A percentile compares a stretch with the other conserved stretches of the same genome.
Conservation (phyloP, 148 eudicot species). For the Cornus suecica region DNA sequence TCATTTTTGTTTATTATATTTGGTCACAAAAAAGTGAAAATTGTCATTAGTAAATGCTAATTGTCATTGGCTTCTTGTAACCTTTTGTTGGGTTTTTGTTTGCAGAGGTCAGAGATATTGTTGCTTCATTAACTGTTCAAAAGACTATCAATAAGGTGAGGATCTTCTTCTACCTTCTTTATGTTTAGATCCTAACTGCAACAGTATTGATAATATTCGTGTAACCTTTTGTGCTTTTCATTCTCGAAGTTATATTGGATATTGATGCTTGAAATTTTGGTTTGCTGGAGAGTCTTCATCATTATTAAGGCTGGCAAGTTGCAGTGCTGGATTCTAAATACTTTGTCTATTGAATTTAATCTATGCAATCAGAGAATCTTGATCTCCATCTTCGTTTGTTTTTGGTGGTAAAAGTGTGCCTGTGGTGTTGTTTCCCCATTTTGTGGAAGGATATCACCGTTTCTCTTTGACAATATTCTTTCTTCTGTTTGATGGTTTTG, state of each 20-base stretch:
- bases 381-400: neutral
- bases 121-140: conserved; percentile 43
- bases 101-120: conserved; percentile 61
- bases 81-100: neutral
- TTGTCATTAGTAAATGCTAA: too few relatives aligned
- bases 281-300: neutral
- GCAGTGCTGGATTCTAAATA: neutral
- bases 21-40: too few relatives aligned
- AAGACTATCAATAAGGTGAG: conserved; percentile 60
- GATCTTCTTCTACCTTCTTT: too few relatives aligned
- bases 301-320: neutral
- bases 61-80: neutral
- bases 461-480: neutral
- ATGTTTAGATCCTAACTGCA: too few relatives aligned
- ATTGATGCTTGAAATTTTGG: neutral
- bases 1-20: too few relatives aligned
- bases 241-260: neutral
- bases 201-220: neutral
- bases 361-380: neutral
- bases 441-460: neutral
- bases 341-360: neutral
- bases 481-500: too few relatives aligned
- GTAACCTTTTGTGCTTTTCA: too few relatives aligned
- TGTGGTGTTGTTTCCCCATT: too few relatives aligned
- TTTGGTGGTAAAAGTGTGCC: neutral